Base-by-base conservation (phyloP, 2,329 filamentous ascomycete genomes). In the Aspergillus tamarii region DNA sequence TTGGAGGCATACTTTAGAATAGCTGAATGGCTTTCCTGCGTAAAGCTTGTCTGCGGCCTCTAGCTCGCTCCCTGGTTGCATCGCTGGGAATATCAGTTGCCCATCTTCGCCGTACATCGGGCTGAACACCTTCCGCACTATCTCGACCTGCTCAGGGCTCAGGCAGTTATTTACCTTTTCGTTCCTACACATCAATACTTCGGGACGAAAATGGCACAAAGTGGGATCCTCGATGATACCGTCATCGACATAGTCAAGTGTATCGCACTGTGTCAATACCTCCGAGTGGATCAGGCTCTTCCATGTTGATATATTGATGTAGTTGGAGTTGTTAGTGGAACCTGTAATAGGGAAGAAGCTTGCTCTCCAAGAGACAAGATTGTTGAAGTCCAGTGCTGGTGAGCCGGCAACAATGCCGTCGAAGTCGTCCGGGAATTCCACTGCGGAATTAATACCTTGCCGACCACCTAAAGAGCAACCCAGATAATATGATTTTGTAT, bases 181-280 rank as follows among this genome's bases (percentile, higher is more conserved):
- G 61, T 65, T n/a, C 8, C 36, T 61, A 45, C 66, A 64, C 26
- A 55, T 56, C 5, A 67, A 46, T 39, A 26, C 46, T 8, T 62
- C 63, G 59, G 64, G 61, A 28, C 58, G 32, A 26, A 61, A 57
- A 12, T 57, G 14, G 41, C 60, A 61, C 21, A 50, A 12, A 14
- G 59, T 23, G 32, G 61, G 32, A 28, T 80, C 75, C 58, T 81
- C 82, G 48, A 87, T 76, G 62, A 87, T 84, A 19, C 78, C 79
- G 63, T 87, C 85, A 1, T 73, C 66, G 0, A 84, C 73, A 1
- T 84, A 84, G 64, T 87, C 85, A 28, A 81, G 72, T 1, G 59
- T 70, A 65, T 87, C 85, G 66, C 85, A 87, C 69, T 87, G 84
- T n/a, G 70, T 72, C 3, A 82, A 62, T 2, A 86, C 77, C 57